Percentiles rank a stretch among this genome's conserved stretches.
Conservation (phyloP, 2,329 filamentous ascomycete genomes). For the Rosellinia necatrix region DNA sequence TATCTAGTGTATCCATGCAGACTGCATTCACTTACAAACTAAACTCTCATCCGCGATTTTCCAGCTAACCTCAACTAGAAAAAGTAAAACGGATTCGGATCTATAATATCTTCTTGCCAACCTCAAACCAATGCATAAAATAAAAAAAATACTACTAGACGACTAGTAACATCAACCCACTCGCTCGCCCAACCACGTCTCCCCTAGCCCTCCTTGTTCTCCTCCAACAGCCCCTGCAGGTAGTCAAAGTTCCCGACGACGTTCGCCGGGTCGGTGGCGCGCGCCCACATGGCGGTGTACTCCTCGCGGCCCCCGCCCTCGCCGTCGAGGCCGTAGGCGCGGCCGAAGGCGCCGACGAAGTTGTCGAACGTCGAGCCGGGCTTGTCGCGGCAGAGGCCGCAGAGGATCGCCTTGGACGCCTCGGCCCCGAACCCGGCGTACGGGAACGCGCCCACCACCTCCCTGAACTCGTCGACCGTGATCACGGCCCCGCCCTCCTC, state of each 20-base stretch:
- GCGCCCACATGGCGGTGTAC: conserved; percentile 16
- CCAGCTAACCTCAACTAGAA: too few relatives aligned
- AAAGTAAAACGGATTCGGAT: too few relatives aligned
- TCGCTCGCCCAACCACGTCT: too few relatives aligned
- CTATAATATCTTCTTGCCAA: too few relatives aligned
- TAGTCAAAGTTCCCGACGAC: conserved; percentile 17
- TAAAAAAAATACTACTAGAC: too few relatives aligned
- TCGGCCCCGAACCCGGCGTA: conserved; percentile 19
- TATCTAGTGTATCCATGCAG: too few relatives aligned
- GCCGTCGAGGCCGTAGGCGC: conserved; percentile 28
- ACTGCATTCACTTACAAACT: too few relatives aligned
- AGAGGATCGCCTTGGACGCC: conserved; percentile 21
- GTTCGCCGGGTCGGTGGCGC: neutral
- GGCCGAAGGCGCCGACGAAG: conserved; percentile 26
- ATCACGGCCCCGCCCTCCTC: conserved; percentile 17
- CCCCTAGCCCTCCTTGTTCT: neutral
- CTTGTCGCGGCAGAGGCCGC: conserved; percentile 30
- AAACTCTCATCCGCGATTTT: too few relatives aligned
- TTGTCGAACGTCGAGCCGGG: conserved; percentile 32
- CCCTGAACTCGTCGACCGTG: conserved; percentile 28
- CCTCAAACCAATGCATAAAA: too few relatives aligned
- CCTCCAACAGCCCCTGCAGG: conserved; percentile 19
- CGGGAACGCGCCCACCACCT: conserved; percentile 29
- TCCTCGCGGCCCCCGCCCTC: conserved; percentile 25
- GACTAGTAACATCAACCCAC: too few relatives aligned